Conservation (phyloP, 1,139 yeast genomes). For the Neolecta irregularis region DNA sequence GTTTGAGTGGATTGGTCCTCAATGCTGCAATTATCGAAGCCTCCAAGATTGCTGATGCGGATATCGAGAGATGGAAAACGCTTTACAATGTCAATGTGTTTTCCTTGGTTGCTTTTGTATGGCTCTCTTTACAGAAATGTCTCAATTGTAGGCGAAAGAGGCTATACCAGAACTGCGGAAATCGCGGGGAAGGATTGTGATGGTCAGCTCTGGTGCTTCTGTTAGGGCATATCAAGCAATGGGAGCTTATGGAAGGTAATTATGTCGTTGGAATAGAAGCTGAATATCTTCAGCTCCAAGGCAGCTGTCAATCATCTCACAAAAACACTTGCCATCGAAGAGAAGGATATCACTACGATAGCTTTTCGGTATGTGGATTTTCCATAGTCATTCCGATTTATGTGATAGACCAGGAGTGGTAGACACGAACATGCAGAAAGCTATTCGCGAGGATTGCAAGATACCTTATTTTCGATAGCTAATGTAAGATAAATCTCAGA, state of each 20-base stretch:
- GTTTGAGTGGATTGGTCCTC: conserved; percentile 53
- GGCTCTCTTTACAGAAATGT: conserved; percentile 6
- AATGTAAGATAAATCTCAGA: not conserved
- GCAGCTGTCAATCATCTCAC: conserved; percentile 76
- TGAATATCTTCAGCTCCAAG: conserved; percentile 42
- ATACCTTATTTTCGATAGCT: conserved; percentile 2
- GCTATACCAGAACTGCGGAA: conserved; percentile 46
- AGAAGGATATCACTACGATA: conserved; percentile 40
- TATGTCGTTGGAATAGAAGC: not conserved
- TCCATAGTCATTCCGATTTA: conserved; percentile 1
- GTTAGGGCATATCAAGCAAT: conserved; percentile 38
- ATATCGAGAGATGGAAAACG: conserved; percentile 42
- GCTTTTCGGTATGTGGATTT: too few species aligned
- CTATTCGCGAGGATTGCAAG: conserved; percentile 42
- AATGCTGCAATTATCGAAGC: conserved; percentile 85
- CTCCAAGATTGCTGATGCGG: conserved; percentile 35
- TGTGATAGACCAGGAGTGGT: conserved; percentile 67
- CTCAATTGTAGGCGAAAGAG: conserved; percentile 21
- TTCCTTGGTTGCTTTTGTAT: conserved; percentile 49
- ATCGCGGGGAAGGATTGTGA: conserved; percentile 45
- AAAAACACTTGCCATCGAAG: conserved; percentile 50
- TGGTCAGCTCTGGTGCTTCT: conserved; percentile 82
- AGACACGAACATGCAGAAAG: conserved; percentile 70
- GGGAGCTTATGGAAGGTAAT: conserved; percentile 47
- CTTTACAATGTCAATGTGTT: conserved; percentile 68